phyloP scores from a whole-genome alignment of 2,329 filamentous ascomycete genomes.

The Ilyonectria robusta region DNA sequence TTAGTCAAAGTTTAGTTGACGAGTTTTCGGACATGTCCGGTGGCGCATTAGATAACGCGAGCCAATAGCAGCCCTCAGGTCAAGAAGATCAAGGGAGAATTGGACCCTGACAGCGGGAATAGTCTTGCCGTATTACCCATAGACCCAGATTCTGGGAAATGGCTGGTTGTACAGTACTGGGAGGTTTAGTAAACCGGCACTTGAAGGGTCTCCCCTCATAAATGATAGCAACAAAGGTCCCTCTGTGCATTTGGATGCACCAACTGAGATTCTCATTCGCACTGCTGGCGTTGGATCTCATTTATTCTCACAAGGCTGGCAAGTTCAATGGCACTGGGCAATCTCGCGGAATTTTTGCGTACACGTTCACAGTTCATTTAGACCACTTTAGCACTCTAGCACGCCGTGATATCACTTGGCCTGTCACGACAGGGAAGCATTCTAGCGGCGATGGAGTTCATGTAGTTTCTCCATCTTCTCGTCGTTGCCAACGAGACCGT shows the following conservation, averaged over 20 bases:
- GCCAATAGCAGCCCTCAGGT: too few relatives aligned
- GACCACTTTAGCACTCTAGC: background rate
- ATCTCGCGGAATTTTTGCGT: background rate
- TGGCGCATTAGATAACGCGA: slow-evolving; percentile 48
- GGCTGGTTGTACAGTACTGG: background rate
- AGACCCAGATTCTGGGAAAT: too few relatives aligned
- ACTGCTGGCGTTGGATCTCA: background rate
- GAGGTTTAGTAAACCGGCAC: background rate
- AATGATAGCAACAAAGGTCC: background rate
- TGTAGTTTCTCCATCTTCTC: too few relatives aligned
- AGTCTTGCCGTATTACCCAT: too few relatives aligned
- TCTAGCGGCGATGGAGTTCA: too few relatives aligned
- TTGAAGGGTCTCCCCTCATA: background rate
- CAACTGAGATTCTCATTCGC: background rate
- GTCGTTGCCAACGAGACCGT: too few relatives aligned
- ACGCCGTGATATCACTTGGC: too few relatives aligned
- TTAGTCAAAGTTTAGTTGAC: too few relatives aligned
- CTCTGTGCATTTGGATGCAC: background rate
- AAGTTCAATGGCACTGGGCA: background rate
- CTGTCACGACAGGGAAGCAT: too few relatives aligned
- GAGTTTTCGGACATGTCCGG: too few relatives aligned
- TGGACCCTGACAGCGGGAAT: too few relatives aligned
- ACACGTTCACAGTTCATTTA: background rate
- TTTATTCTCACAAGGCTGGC: background rate
- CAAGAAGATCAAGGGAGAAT: too few relatives aligned